A percentile compares a stretch with the other conserved stretches of the same genome.
These are phyloP conservation scores for Colletotrichum abscissum DNA, from an alignment of 2,329 filamentous ascomycete species.

Conservation along the genomic window DNA sequence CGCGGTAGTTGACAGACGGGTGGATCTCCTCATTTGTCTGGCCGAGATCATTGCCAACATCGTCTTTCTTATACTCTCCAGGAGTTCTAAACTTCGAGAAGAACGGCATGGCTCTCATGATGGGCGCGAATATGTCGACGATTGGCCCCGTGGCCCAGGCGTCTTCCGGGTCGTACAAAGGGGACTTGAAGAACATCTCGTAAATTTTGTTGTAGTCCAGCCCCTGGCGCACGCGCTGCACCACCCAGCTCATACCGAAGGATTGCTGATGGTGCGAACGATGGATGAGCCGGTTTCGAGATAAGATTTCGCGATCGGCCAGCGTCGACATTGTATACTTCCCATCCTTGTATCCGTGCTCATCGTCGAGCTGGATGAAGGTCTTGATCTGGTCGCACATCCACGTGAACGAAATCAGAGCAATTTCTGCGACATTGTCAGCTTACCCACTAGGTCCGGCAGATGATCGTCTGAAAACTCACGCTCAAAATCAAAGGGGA, in stretches of 20 bases:
- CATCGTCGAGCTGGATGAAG: not conserved
- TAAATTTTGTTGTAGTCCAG: not conserved
- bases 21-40: constrained; percentile 28
- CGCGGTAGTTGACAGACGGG: constrained; percentile 19
- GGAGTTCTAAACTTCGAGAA: constrained; percentile 20
- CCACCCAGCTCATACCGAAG: not conserved
- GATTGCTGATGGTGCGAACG: not conserved
- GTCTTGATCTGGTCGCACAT: constrained; percentile 26
- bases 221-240: not conserved
- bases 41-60: not conserved
- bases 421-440: constrained; percentile 14
- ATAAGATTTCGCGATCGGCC: not conserved
- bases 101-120: constrained; percentile 12
- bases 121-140: constrained; percentile 6
- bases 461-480: too few relatives aligned
- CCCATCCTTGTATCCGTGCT: too few relatives aligned
- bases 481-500: constrained; percentile 14
- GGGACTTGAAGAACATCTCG: not conserved
- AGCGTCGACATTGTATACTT: not conserved
- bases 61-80: constrained; percentile 20
- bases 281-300: not conserved
- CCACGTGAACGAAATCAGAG: constrained; percentile 34
- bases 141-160: constrained; percentile 24
- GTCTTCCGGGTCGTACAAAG: not conserved
- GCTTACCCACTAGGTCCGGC: not conserved